Percentiles rank a stretch among this genome's conserved stretches.
phyloP scores from a whole-genome alignment of 768 basidiomycete species.

The Suillus paluster region DNA sequence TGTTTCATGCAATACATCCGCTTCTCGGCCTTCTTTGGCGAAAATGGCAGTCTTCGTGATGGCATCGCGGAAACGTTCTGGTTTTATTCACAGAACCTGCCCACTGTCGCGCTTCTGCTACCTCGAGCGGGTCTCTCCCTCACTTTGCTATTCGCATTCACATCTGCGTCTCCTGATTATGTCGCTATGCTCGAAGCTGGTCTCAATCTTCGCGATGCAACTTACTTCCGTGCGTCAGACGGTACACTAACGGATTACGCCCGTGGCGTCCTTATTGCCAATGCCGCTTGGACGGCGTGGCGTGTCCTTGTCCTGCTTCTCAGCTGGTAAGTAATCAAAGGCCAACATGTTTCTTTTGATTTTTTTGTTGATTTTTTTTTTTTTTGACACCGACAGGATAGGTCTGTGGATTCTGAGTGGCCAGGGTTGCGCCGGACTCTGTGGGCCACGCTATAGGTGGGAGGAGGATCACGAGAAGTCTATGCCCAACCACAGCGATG shows the following conservation, averaged over 20 bases:
- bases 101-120: constrained; percentile 79
- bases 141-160: constrained; percentile 72
- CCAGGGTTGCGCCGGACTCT: constrained; percentile 78
- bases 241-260: constrained; percentile 79
- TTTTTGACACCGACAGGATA: constrained; percentile 48
- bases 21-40: constrained; percentile 63
- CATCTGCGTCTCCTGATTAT: constrained; percentile 50
- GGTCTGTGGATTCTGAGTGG: constrained; percentile 82
- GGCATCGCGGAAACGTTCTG: constrained; percentile 84
- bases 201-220: constrained; percentile 60
- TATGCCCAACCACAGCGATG: constrained; percentile 52
- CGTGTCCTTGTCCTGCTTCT: constrained; percentile 65
- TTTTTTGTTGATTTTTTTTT: constrained; percentile 5
- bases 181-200: constrained; percentile 53
- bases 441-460: constrained; percentile 84
- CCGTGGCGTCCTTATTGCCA: constrained; percentile 77
- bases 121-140: constrained; percentile 81
- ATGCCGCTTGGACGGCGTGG: constrained; percentile 84
- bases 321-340: constrained; percentile 60
- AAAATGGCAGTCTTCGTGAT: constrained; percentile 53
- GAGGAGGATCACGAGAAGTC: constrained; percentile 75
- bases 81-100: constrained; percentile 83
- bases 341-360: not conserved
- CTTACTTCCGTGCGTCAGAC: constrained; percentile 68
- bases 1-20: constrained; percentile 85